These are phyloP conservation scores for Crassisporium funariophilum DNA, from an alignment of 768 basidiomycete genomes.

Conservation along the genomic window DNA sequence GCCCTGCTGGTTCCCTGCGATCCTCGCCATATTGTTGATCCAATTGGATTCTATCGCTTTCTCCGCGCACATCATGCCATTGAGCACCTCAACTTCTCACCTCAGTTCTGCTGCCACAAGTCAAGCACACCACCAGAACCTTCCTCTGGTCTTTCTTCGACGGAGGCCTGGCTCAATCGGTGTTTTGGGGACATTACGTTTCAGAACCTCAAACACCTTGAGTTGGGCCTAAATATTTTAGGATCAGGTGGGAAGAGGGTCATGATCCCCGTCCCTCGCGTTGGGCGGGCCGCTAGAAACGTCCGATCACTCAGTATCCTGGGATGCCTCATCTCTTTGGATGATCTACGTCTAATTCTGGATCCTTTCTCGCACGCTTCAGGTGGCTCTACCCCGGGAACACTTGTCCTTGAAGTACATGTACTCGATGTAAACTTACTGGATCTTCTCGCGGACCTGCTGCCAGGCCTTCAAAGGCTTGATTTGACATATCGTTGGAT, in stretches of 20 bases:
- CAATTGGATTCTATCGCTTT: slow-evolving; percentile 15
- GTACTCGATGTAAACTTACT: slow-evolving; percentile 15
- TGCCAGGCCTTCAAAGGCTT: slow-evolving; percentile 17
- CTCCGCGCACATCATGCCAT: slow-evolving; percentile 11
- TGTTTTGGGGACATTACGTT: slow-evolving; percentile 13
- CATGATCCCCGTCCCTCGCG: slow-evolving; percentile 6
- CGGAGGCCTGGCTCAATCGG: slow-evolving; percentile 16
- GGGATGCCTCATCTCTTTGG: slow-evolving; percentile 15
- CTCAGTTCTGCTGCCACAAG: slow-evolving; percentile 18
- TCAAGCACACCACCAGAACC: slow-evolving; percentile 4
- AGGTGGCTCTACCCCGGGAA: slow-evolving; percentile 9
- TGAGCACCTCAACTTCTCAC: slow-evolving; percentile 11
- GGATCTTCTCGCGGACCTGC: slow-evolving; percentile 13
- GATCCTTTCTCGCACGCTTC: slow-evolving; percentile 9
- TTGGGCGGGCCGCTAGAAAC: slow-evolving; percentile 7
- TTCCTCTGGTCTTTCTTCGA: neutral
- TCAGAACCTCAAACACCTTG: slow-evolving; percentile 11
- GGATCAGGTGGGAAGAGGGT: slow-evolving; percentile 16
- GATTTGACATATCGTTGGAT: slow-evolving; percentile 22
- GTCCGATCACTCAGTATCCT: slow-evolving; percentile 9
- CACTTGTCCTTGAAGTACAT: slow-evolving; percentile 18
- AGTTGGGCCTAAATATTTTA: slow-evolving; percentile 20
- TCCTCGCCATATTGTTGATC: slow-evolving; percentile 17
- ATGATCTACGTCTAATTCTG: slow-evolving; percentile 15
- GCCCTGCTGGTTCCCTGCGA: slow-evolving; percentile 17